These are phyloP conservation scores for Alternaria metachromatica DNA, from an alignment of 2,329 filamentous ascomycete genomes.

Conservation along the genomic window DNA sequence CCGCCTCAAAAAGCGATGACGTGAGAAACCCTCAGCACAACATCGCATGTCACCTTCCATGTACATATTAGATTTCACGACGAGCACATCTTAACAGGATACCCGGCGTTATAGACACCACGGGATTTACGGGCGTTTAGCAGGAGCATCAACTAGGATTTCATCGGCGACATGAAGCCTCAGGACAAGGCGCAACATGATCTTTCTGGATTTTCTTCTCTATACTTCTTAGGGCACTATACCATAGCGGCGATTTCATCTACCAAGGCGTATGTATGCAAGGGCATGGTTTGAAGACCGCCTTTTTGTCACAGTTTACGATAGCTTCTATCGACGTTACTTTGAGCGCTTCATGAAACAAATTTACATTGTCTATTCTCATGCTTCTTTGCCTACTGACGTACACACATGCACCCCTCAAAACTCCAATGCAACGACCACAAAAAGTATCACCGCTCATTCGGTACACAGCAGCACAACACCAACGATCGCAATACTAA, in stretches of 20 bases:
- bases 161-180: background rate
- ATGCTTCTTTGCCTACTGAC: background rate
- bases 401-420: background rate
- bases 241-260: constrained; percentile 2
- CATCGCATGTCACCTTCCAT: background rate
- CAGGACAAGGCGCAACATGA: background rate
- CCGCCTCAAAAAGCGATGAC: constrained; percentile 17
- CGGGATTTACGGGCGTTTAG: background rate
- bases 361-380: background rate
- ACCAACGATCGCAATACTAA: background rate
- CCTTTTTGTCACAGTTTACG: background rate
- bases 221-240: background rate
- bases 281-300: background rate
- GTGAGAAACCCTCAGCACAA: background rate
- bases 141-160: background rate
- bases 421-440: background rate
- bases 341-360: background rate
- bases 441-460: background rate
- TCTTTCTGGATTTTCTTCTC: background rate
- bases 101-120: background rate
- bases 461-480: background rate
- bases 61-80: constrained; percentile 14
- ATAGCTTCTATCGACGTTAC: background rate
- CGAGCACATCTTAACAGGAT: constrained; percentile 2
- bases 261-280: background rate